Percentiles rank a stretch among this genome's conserved stretches.
These are phyloP conservation scores for Diaporthe ampelina DNA, from an alignment of 2,329 filamentous ascomycete species.

Conservation along the genomic window DNA sequence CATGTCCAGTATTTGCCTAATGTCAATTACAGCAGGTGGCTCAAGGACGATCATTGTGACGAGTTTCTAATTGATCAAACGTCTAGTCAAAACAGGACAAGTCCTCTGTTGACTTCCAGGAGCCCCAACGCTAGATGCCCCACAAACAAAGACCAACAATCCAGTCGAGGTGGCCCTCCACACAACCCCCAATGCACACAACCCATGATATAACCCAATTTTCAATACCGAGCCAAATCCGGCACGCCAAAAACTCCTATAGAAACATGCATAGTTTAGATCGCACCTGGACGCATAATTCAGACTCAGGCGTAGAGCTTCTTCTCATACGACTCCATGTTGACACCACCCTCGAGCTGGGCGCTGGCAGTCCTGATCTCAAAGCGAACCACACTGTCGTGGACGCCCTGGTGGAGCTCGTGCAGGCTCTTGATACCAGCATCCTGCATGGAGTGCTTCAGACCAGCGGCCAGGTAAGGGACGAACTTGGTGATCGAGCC, in stretches of 20 bases:
- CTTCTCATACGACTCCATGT: constrained; percentile 99
- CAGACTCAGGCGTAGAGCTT: constrained; percentile 88
- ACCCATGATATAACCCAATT: constrained; percentile 35
- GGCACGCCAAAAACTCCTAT: constrained; percentile 38
- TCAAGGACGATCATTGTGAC: neutral
- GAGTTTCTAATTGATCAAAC: neutral
- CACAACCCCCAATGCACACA: constrained; percentile 24
- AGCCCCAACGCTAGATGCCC: constrained; percentile 22
- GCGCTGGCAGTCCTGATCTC: constrained; percentile 95
- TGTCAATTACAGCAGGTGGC: neutral
- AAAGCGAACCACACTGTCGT: constrained; percentile 84
- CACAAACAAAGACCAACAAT: constrained; percentile 28
- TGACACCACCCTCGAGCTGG: constrained; percentile 95
- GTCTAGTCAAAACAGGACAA: constrained; percentile 4
- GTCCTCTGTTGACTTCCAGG: neutral
- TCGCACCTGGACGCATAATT: neutral
- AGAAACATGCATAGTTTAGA: constrained; percentile 30
- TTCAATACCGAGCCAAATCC: constrained; percentile 34
- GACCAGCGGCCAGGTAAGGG: constrained; percentile 92
- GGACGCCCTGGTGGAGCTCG: constrained; percentile 82
- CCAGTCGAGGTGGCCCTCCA: constrained; percentile 9
- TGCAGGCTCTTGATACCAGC: constrained; percentile 86
- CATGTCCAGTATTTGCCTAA: too few relatives aligned
- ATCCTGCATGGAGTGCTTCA: constrained; percentile 98
- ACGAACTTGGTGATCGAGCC: constrained; percentile 94